These are phyloP conservation scores for Vinca minor DNA, from an alignment of 257 asterid species.

Conservation along the genomic window DNA sequence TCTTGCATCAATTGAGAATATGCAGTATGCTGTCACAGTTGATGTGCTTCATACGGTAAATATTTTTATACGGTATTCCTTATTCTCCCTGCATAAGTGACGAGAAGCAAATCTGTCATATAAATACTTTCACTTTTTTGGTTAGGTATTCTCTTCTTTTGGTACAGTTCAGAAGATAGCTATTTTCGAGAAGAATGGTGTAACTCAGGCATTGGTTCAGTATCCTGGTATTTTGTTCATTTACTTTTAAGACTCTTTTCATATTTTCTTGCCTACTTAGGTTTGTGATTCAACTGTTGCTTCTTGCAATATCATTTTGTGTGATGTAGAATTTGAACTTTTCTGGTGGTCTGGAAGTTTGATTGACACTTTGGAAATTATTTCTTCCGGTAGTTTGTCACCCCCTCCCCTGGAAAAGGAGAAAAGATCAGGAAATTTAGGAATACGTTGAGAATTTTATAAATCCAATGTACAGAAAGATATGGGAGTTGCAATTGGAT, in stretches of 20 bases:
- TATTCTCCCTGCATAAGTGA: slow-evolving; percentile 3
- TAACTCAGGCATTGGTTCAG: slow-evolving; percentile 71
- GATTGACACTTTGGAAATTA: neutral
- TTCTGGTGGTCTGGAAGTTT: neutral
- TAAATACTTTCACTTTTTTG: neutral
- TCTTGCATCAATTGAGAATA: slow-evolving; percentile 73
- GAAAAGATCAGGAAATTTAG: neutral
- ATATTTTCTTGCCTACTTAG: neutral
- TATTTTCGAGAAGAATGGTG: slow-evolving; percentile 85
- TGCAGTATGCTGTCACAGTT: slow-evolving; percentile 76
- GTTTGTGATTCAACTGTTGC: neutral
- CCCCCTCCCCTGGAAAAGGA: neutral
- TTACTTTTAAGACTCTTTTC: neutral
- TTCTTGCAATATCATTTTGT: neutral
- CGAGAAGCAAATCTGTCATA: neutral
- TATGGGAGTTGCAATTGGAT: neutral
- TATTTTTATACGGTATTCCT: neutral
- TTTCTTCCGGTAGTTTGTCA: neutral
- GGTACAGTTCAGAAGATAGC: slow-evolving; percentile 82
- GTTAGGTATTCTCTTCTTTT: slow-evolving; percentile 68
- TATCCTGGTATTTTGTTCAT: slow-evolving; percentile 46
- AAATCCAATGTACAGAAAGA: neutral
- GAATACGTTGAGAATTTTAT: neutral
- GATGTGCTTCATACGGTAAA: slow-evolving; percentile 65
- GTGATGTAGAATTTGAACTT: neutral